phyloP scores from a whole-genome alignment of 345 rosid genomes.

The Clarkia xantiana region DNA sequence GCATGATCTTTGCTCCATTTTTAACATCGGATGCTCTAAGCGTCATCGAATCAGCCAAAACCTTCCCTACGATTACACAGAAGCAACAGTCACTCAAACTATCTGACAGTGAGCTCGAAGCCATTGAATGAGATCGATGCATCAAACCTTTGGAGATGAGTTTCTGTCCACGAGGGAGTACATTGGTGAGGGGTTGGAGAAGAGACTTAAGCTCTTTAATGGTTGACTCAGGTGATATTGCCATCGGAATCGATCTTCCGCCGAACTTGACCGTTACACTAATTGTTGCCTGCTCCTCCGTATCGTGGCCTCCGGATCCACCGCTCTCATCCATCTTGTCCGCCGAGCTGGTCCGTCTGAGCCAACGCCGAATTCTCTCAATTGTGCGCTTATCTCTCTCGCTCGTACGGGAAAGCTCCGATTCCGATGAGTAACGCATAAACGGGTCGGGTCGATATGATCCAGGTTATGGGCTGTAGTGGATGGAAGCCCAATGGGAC shows the following conservation, averaged over 20 bases:
- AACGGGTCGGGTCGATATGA: too few relatives aligned
- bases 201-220: slow-evolving; percentile 48
- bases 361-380: not conserved
- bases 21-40: slow-evolving; percentile 43
- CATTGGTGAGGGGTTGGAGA: slow-evolving; percentile 75
- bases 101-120: not conserved
- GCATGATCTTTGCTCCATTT: slow-evolving; percentile 78
- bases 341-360: not conserved
- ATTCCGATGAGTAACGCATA: too few relatives aligned
- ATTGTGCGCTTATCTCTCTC: too few relatives aligned
- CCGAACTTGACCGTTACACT: slow-evolving; percentile 54
- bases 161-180: slow-evolving; percentile 91
- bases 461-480: too few relatives aligned
- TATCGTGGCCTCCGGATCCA: not conserved
- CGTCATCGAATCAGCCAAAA: slow-evolving; percentile 54
- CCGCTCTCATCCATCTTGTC: slow-evolving; percentile 5
- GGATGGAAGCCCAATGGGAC: too few relatives aligned
- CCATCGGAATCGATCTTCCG: slow-evolving; percentile 45
- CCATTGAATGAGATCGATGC: not conserved
- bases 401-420: too few relatives aligned
- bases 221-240: slow-evolving; percentile 33
- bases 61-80: slow-evolving; percentile 32
- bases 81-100: slow-evolving; percentile 1
- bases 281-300: slow-evolving; percentile 5
- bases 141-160: slow-evolving; percentile 66